phyloP scores from a whole-genome alignment of 257 asterid genomes.

The Solanum chiquidenum region DNA sequence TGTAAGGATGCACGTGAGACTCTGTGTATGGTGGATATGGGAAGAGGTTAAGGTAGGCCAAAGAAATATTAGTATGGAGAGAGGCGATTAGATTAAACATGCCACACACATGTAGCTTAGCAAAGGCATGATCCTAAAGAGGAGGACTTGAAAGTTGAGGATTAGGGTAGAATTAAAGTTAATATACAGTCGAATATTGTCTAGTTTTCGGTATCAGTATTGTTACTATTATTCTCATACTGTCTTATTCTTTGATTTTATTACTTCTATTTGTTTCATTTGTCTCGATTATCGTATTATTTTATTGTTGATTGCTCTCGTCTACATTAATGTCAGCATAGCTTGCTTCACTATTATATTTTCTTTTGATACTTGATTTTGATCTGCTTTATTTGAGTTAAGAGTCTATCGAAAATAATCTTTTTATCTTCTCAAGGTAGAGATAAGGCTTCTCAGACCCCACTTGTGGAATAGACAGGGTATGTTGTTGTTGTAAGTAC shows the following conservation, averaged over 20 bases:
- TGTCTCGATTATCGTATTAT: neutral
- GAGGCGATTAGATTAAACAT: neutral
- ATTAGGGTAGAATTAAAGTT: neutral
- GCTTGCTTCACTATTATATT: neutral
- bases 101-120: neutral
- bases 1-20: neutral
- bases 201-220: neutral
- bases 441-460: neutral
- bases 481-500: neutral
- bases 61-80: neutral
- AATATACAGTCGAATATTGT: neutral
- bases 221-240: neutral
- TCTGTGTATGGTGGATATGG: neutral
- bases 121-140: neutral
- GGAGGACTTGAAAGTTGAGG: neutral
- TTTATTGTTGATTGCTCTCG: neutral
- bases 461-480: accelerated
- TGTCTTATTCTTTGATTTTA: neutral
- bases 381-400: accelerated
- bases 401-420: neutral
- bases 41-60: neutral
- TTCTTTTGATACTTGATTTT: neutral
- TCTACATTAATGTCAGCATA: neutral
- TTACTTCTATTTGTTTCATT: neutral
- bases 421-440: neutral